Base-by-base conservation (phyloP, 805 yeast genomes). In the Schizosaccharomyces osmophilus region DNA sequence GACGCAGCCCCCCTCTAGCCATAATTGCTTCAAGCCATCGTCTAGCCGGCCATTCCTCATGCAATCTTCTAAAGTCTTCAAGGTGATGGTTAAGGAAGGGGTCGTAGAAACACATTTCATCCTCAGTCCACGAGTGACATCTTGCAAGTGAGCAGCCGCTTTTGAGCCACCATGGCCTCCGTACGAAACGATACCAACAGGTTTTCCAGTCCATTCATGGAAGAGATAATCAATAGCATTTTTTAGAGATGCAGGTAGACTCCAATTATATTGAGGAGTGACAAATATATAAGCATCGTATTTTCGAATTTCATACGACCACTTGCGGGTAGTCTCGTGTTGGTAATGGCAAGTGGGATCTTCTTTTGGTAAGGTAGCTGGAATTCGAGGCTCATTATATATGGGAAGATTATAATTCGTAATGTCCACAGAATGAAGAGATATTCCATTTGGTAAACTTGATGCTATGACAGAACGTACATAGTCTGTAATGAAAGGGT, bases 191-290 rank as follows among this genome's bases (percentile, higher is more conserved):
- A 73, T 63, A 55, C 66, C 66, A 3, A 69, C 70, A 1, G 74
- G 72, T 63, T 73, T 73, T 17, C 66, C 68, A 17, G 29, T 42
- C 74, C 74, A 73, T 63, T 73, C 75, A 39, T 65, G 51, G 60
- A 54, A 73, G 32, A 74, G 64, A 55, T 68, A 68, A 62, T 74
- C 77, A 19, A 74, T 61, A 4, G 75, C 74, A 61, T 72, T 72
- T 64, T 74, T 73, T 57, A 74, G 65, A 13, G 65, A 67, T 1
- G 73, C 75, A 9, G 77, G 75, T 59, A 67, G 68, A 6, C 74
- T 70, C 66, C 72, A 66, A 62, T 74, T 74, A 65, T 73, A 74
- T 62, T 73, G 71, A 11, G 77, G 75, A 9, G 72, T 62, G 9
- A 74, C 70, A 60, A 74, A 67, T n/a, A 74, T 66, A 63, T 68